Evolutionary conservation across 495 filamentous ascomycete species (phyloP).

Genomic region (Antarctomyces pellizariae): DNA sequence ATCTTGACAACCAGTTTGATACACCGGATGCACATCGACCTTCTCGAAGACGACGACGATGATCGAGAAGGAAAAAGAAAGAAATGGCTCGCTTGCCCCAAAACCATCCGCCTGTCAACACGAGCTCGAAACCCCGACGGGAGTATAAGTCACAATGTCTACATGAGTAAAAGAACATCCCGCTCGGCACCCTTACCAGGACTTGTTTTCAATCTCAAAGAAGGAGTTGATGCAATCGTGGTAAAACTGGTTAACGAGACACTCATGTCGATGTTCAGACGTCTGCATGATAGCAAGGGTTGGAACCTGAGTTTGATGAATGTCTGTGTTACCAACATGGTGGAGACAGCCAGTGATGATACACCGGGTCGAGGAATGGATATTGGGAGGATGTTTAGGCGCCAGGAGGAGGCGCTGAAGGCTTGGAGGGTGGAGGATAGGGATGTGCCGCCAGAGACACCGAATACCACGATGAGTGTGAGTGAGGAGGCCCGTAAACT

Average conservation of each 20-base stretch:
- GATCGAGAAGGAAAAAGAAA: constrained; percentile 5
- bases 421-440: constrained; percentile 35
- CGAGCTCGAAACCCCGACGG: constrained; percentile 34
- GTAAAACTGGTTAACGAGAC: constrained; percentile 45
- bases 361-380: constrained; percentile 25
- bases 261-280: constrained; percentile 45
- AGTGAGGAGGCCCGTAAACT: no score
- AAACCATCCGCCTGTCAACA: constrained; percentile 56
- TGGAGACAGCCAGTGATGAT: constrained; percentile 29
- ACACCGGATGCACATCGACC: constrained; percentile 53
- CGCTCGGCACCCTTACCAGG: constrained; percentile 44
- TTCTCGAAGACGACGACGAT: constrained; percentile 29
- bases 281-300: constrained; percentile 37
- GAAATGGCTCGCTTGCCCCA: constrained; percentile 44
- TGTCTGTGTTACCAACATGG: constrained; percentile 70
- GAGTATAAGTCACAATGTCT: constrained; percentile 24
- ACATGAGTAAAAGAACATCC: constrained; percentile 47
- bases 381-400: constrained; percentile 45
- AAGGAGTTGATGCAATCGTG: constrained; percentile 29
- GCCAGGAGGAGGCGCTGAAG: constrained; percentile 37
- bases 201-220: constrained; percentile 41
- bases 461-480: background rate
- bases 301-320: constrained; percentile 74
- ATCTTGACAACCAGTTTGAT: constrained; percentile 45
- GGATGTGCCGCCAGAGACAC: constrained; percentile 13